phyloP scores from a whole-genome alignment of 352 stramenopile genomes.

The Globisporangium okanoganense region DNA sequence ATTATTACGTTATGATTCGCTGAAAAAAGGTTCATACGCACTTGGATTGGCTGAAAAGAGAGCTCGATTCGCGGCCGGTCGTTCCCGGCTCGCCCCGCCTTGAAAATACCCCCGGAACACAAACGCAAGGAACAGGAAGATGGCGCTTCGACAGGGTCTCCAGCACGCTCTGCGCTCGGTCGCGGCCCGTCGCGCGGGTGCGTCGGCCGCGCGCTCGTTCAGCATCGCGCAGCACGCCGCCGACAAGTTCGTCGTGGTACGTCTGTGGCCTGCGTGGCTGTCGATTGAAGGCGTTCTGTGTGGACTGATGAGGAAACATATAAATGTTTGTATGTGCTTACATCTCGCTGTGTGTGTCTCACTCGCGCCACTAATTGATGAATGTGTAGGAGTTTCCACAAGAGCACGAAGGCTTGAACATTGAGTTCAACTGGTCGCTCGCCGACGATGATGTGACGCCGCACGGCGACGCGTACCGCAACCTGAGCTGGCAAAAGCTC shows the following conservation, averaged over 20 bases:
- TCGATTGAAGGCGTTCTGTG: background rate
- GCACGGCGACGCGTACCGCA: slow-evolving; percentile 72
- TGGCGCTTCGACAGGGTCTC: slow-evolving; percentile 60
- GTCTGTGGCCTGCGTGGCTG: slow-evolving; percentile 12
- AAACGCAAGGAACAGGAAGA: slow-evolving; percentile 9
- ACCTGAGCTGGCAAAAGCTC: slow-evolving; percentile 69
- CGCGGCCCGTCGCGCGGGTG: slow-evolving; percentile 29
- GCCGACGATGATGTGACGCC: slow-evolving; percentile 78
- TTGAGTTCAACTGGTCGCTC: slow-evolving; percentile 87
- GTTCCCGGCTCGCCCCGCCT: slow-evolving; percentile 25
- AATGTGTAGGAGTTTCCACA: slow-evolving; percentile 58
- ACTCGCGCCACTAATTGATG: background rate
- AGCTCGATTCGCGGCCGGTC: slow-evolving; percentile 28
- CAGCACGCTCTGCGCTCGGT: slow-evolving; percentile 38
- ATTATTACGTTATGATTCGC: background rate
- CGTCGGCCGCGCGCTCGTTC: slow-evolving; percentile 30
- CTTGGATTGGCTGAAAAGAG: slow-evolving; percentile 14
- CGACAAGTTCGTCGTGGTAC: slow-evolving; percentile 77
- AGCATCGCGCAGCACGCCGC: slow-evolving; percentile 53
- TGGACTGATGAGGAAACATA: background rate
- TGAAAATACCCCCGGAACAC: slow-evolving; percentile 27
- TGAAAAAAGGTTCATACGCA: background rate
- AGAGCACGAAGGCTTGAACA: slow-evolving; percentile 76
- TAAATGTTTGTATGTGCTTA: slow-evolving; percentile 3
- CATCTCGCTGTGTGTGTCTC: background rate